Base-by-base conservation (phyloP, 805 yeast species). In the Saturnispora sekii region DNA sequence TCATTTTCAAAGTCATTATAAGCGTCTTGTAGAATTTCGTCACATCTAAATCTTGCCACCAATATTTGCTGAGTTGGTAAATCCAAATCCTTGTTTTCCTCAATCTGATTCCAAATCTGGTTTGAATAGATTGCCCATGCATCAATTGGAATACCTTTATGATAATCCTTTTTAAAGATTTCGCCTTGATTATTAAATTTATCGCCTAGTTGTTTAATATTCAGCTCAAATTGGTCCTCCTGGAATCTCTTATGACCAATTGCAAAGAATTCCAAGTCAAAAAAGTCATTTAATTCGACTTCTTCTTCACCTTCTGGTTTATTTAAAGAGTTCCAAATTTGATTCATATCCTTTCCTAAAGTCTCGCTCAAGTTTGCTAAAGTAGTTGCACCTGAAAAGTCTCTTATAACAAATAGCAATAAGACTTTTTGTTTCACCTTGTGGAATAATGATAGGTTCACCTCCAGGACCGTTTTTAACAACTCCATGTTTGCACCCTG, bases 401-500 rank as follows among this genome's bases (percentile, higher is more conserved):
- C 98, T 58, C 98, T 76, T 43, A 93, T 83, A 28, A 93, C 97
- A 66, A 93, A 89, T 50, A 93, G 65, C 34, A 86, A 59, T 36
- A 85, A 67, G 35, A 84, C 81, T 55, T 82, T 68, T 48, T 62
- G 60, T 34, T 67, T 70, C 37, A 75, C 70, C 43, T 76, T 69
- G 40, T 89, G 90, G 62, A 93, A 93, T 32, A 93, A 68, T 2
- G 93, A 76, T 52, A 93, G 67, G 61, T 93, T 90, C 30, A 93
- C 98, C 59, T 93, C 98, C 65, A 93, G 88, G 3, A 93, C 98
- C 0, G 98, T 93, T 59, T 89, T 89, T 53, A 93, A 70, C 38
- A 93, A 67, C 1, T 93, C 97, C 95, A 93, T 84, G 58, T 93
- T 93, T 18, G 97, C 97, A 43, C 98, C 98, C 62, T 90, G 97